Evolutionary conservation across 768 basidiomycete species (phyloP).

Genomic region (Leccinum imitatum): DNA sequence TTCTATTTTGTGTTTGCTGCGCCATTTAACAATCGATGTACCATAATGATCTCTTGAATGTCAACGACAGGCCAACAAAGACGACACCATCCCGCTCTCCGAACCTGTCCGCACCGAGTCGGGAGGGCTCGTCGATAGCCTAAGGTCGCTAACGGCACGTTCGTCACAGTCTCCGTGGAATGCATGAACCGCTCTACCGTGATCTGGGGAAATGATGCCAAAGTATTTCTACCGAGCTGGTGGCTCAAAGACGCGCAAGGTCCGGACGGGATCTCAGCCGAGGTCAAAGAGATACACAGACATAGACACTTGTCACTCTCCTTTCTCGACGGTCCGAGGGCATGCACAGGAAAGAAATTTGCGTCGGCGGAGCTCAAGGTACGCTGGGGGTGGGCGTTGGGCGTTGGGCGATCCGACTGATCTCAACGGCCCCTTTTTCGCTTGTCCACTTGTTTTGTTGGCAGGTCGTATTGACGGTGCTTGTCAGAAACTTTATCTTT

Average conservation of each 20-base stretch:
- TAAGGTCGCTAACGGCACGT: slow-evolving; percentile 49
- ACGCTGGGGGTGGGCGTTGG: neutral
- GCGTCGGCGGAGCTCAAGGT: slow-evolving; percentile 41
- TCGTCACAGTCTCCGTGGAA: slow-evolving; percentile 42
- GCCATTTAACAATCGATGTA: neutral
- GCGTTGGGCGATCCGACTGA: no score
- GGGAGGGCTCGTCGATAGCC: slow-evolving; percentile 37
- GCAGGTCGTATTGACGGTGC: slow-evolving; percentile 43
- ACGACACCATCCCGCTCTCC: slow-evolving; percentile 58
- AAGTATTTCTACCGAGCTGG: slow-evolving; percentile 58
- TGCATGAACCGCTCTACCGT: slow-evolving; percentile 49
- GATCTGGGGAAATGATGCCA: slow-evolving; percentile 62
- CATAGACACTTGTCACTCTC: slow-evolving; percentile 44
- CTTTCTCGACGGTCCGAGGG: slow-evolving; percentile 49
- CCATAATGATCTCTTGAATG: neutral
- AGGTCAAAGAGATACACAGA: slow-evolving; percentile 44
- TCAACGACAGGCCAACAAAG: slow-evolving; percentile 40
- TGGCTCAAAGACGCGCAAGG: slow-evolving; percentile 45
- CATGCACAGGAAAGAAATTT: slow-evolving; percentile 49
- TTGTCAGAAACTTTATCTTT: slow-evolving; percentile 41
- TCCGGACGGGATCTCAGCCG: slow-evolving; percentile 19
- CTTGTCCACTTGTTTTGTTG: neutral
- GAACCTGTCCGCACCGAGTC: slow-evolving; percentile 42
- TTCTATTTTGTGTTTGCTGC: neutral
- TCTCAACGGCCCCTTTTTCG: neutral